These are phyloP conservation scores for Kodamaea kaohsiungensis DNA, from an alignment of 805 yeast species.

Conservation along the genomic window DNA sequence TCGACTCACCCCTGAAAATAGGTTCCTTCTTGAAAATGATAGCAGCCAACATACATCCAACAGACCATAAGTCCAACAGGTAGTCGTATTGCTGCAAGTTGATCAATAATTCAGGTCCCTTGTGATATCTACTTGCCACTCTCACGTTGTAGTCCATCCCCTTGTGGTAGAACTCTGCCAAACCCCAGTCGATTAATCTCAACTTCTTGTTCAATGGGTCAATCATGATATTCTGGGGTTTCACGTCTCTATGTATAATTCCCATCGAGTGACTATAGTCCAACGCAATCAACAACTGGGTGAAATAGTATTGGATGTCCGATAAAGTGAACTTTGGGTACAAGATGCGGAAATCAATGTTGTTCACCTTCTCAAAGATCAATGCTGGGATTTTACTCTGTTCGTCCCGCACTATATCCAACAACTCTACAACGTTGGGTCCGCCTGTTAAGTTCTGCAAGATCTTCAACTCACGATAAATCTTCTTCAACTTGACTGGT, in stretches of 20 bases:
- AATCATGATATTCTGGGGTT: conserved; percentile 95
- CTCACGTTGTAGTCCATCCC: conserved; percentile 89
- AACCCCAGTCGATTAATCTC: conserved; percentile 92
- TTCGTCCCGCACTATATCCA: conserved; percentile 82
- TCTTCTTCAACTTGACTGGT: conserved; percentile 91
- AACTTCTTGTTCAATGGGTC: conserved; percentile 72
- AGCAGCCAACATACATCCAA: conserved; percentile 91
- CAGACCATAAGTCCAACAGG: conserved; percentile 90
- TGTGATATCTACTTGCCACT: conserved; percentile 90
- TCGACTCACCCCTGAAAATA: conserved; percentile 87
- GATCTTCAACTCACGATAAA: conserved; percentile 85
- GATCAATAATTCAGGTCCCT: conserved; percentile 89
- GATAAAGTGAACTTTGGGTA: conserved; percentile 74
- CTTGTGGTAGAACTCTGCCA: conserved; percentile 91
- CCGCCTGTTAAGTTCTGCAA: conserved; percentile 83
- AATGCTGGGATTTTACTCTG: conserved; percentile 82
- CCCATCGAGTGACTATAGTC: conserved; percentile 95
- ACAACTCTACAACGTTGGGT: conserved; percentile 73
- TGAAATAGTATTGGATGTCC: conserved; percentile 83
- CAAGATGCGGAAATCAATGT: conserved; percentile 77
- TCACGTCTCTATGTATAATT: conserved; percentile 93
- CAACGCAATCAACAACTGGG: conserved; percentile 76
- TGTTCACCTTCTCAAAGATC: conserved; percentile 80
- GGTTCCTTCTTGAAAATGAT: conserved; percentile 90
- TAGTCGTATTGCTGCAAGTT: conserved; percentile 88